Evolutionary conservation across 1,284 basidiomycete genomes (phyloP).

Genomic region (Pseudozyma pruni): DNA sequence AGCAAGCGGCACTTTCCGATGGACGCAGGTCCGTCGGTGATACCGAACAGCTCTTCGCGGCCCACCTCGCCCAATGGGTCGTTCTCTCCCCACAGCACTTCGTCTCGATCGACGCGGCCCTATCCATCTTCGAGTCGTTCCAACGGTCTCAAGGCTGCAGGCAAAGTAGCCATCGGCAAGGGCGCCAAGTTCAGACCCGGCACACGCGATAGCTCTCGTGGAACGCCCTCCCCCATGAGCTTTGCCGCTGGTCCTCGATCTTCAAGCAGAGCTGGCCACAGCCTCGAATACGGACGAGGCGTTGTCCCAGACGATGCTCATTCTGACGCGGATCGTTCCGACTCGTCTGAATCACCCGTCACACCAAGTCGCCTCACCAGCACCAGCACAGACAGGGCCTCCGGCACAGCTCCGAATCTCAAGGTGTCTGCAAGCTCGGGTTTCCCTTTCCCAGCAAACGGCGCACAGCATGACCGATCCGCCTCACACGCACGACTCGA

Average conservation of each 20-base stretch:
- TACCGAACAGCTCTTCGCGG: conserved; percentile 14
- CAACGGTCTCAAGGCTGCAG: conserved; percentile 21
- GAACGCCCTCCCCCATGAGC: conserved; percentile 25
- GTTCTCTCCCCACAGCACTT: conserved; percentile 4
- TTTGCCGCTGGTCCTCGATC: conserved; percentile 43
- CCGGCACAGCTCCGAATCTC: background rate
- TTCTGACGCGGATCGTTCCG: conserved; percentile 21
- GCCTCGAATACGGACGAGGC: conserved; percentile 42
- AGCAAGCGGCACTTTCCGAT: conserved; percentile 42
- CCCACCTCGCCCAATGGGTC: conserved; percentile 10
- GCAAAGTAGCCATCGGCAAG: conserved; percentile 26
- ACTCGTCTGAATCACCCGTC: conserved; percentile 16
- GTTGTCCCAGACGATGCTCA: conserved; percentile 39
- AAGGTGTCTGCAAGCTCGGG: too few relatives aligned
- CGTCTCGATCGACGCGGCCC: conserved; percentile 5
- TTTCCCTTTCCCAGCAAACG: background rate
- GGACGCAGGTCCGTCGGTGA: conserved; percentile 19
- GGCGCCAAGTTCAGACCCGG: conserved; percentile 22
- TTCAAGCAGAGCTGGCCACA: conserved; percentile 20
- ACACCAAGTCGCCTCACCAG: conserved; percentile 8
- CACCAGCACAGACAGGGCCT: background rate
- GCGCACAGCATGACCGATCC: background rate
- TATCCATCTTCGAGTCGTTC: conserved; percentile 1
- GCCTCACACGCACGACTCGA: conserved; percentile 16
- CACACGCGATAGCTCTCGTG: conserved; percentile 18